Base-by-base conservation (phyloP, 257 asterid genomes). In the Plantago elongata region DNA sequence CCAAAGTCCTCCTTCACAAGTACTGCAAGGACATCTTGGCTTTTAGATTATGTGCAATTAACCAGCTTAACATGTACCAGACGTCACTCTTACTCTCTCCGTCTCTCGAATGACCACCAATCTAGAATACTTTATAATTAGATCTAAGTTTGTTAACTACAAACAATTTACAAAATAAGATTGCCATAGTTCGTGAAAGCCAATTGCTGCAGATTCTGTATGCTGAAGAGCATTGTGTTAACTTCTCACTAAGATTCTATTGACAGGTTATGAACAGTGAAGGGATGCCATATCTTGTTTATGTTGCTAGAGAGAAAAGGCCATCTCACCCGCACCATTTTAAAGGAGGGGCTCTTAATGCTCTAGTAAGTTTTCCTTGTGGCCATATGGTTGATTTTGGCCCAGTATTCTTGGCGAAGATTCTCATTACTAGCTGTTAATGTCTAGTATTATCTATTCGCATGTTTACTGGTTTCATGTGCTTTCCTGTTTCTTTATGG, bases 271-370 rank as follows among this genome's bases (percentile, higher is more conserved):
- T 83, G 59, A 57, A 55, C 22, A 54, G 57, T 60, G 54, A 62
- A 49, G 78, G 63, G 30, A 63, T 81, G 82, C 83, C 88, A 37
- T 66, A 76, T 17, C 84, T 83, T 30, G 87, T 81, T 38, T 88
- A 88, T 65, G 81, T 82, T 45, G 75, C 90, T 51, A 72, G 95
- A 54, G 96, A 87, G 78, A 84, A 84, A 72, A 70, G 80, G 18
- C 80, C 90, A 45, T 60, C 68, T 11, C 75, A 57, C 65, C 81
- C 90, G 12, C 96, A 86, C 65, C 90, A 85, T 74, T 86, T 86
- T 78, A 89, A 86, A 82, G 96, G 86, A 16, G 96, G 96, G 61
- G 87, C 89, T 4, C 71, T 88, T 59, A 88, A 85, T 47, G 73
- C 63, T 49, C 86, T 88, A 11, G 96, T 85, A 78, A 58, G 38